A percentile compares a stretch with the other conserved stretches of the same genome.
These are phyloP conservation scores for Plasmodium vivax DNA, from an alignment of 169 alveolate genomes.

Conservation along the genomic window DNA sequence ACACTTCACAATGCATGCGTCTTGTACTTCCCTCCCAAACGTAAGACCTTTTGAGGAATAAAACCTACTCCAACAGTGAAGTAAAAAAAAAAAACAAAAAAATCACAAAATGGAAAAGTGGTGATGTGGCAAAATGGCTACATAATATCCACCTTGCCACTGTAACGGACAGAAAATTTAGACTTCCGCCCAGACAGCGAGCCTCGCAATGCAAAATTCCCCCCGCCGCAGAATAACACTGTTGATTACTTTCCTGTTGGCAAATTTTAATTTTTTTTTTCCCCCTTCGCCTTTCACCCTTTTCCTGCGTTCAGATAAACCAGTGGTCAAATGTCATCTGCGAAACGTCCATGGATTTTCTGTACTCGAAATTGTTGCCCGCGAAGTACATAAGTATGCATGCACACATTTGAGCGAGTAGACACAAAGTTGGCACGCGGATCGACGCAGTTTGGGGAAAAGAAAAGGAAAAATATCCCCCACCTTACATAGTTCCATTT, in stretches of 20 bases:
- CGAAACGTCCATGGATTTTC: slow-evolving; percentile 42
- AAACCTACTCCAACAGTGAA: slow-evolving; percentile 64
- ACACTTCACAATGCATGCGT: not conserved
- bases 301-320: slow-evolving; percentile 30
- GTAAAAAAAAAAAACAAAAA: slow-evolving; percentile 37
- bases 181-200: not conserved
- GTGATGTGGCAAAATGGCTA: not conserved
- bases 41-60: slow-evolving; percentile 53
- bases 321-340: slow-evolving; percentile 69
- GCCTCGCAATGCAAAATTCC: not conserved
- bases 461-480: not conserved
- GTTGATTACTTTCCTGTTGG: not conserved
- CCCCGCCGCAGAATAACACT: not conserved
- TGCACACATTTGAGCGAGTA: slow-evolving; percentile 4
- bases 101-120: not conserved
- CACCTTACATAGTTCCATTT: not conserved
- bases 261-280: not conserved
- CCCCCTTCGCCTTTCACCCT: not conserved
- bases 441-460: not conserved
- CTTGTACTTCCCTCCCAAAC: not conserved
- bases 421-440: not conserved
- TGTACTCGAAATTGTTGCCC: slow-evolving; percentile 69
- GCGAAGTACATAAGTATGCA: slow-evolving; percentile 50
- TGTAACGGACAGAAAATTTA: not conserved
- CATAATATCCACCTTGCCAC: not conserved